These are phyloP conservation scores for Xylaria curta DNA, from an alignment of 495 filamentous ascomycete genomes.

Conservation along the genomic window DNA sequence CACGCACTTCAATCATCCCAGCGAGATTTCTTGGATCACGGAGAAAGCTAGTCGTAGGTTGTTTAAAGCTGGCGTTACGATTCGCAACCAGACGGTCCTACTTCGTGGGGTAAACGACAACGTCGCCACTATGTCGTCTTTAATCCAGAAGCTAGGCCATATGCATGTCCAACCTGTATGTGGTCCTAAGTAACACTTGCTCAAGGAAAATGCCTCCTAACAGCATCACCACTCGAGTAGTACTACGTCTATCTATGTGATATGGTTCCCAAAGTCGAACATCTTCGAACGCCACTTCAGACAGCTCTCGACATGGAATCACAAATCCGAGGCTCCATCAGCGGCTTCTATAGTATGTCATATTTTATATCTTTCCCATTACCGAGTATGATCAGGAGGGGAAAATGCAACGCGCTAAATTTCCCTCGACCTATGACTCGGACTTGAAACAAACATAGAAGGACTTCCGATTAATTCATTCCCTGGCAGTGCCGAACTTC, in stretches of 20 bases:
- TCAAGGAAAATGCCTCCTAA: slow-evolving; percentile 28
- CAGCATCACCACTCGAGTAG: slow-evolving; percentile 36
- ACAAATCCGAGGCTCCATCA: slow-evolving; percentile 61
- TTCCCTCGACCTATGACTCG: neutral
- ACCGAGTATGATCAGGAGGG: neutral
- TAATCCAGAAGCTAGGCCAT: slow-evolving; percentile 60
- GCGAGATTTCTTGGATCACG: slow-evolving; percentile 66
- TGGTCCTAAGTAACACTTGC: slow-evolving; percentile 24
- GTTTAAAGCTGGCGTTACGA: slow-evolving; percentile 56
- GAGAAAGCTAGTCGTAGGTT: slow-evolving; percentile 55
- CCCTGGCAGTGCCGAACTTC: slow-evolving; percentile 52
- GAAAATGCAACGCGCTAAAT: neutral
- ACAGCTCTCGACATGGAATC: slow-evolving; percentile 62
- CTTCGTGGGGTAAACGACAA: slow-evolving; percentile 63
- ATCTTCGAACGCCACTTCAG: slow-evolving; percentile 64
- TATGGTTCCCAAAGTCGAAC: slow-evolving; percentile 62
- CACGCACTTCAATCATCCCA: slow-evolving; percentile 68
- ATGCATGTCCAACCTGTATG: slow-evolving; percentile 57
- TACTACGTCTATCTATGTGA: slow-evolving; percentile 68
- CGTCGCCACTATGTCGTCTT: slow-evolving; percentile 54
- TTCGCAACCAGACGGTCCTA: slow-evolving; percentile 60
- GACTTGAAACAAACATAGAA: neutral
- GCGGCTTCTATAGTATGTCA: slow-evolving; percentile 58
- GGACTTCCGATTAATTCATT: neutral
- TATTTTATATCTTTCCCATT: neutral